Evolutionary conservation across 1,284 basidiomycete species (phyloP).

Genomic region (Boletus coffeatus): DNA sequence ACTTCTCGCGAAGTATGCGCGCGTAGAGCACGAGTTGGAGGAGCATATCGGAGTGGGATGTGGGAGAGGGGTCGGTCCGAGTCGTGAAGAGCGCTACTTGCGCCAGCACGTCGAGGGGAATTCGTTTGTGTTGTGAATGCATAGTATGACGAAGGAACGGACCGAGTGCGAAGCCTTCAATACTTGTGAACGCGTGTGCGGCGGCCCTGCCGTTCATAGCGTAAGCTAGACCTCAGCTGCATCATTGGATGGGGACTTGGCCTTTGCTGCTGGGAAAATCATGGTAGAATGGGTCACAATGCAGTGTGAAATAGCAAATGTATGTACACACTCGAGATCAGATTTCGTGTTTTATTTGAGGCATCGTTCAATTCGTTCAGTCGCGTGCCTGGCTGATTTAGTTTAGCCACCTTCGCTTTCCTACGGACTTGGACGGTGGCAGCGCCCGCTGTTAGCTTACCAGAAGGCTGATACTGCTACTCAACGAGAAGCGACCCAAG

Average conservation of each 20-base stretch:
- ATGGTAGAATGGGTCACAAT: constrained; percentile 26
- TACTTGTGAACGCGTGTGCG: constrained; percentile 20
- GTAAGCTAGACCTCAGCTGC: constrained; percentile 28
- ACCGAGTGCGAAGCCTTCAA: constrained; percentile 20
- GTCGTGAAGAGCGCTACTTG: constrained; percentile 41
- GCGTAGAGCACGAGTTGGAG: constrained; percentile 35
- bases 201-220: constrained; percentile 12
- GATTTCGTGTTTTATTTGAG: constrained; percentile 30
- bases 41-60: constrained; percentile 36
- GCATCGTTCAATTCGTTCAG: constrained; percentile 22
- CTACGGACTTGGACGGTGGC: constrained; percentile 23
- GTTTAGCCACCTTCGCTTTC: constrained; percentile 33
- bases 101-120: constrained; percentile 49
- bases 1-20: no score
- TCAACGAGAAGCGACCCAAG: constrained; percentile 20
- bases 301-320: constrained; percentile 30
- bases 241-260: constrained; percentile 30
- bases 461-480: constrained; percentile 20
- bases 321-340: constrained; percentile 30
- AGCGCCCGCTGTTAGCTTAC: constrained; percentile 12
- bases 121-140: constrained; percentile 38
- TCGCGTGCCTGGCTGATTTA: constrained; percentile 33
- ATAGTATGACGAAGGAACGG: constrained; percentile 28
- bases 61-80: constrained; percentile 31
- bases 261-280: constrained; percentile 37